Base-by-base conservation (phyloP, 2,329 filamentous ascomycete genomes). In the Sporothrix brunneoviolacea region DNA sequence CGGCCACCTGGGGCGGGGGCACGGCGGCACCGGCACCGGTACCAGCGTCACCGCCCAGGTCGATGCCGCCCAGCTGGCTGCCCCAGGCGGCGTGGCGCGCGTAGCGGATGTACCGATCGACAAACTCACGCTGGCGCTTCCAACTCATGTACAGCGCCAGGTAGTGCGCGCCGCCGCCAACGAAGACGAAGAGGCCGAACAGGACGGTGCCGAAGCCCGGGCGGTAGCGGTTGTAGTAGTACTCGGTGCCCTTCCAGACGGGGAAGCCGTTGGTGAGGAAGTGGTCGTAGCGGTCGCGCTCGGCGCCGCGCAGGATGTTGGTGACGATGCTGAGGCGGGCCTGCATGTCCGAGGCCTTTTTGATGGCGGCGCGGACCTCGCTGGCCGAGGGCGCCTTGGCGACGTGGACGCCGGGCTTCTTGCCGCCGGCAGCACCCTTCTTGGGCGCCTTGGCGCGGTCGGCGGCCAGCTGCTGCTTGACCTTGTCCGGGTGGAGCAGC, bases 151-250 rank as follows among this genome's bases (percentile, higher is more conserved):
- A 83, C 52, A 97, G 75, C 15, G 86, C 84, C 44, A 88, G 73
- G 70, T 96, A 98, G 71, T 98, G 93, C 33, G 87, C 84, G 27
- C 75, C 87, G 56, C 93, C 93, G 51, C 91, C 91, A 46, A 86
- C 80, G 47, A 88, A 80, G 55, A 95, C 66, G 68, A 97, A 89
- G 36, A 95, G 71, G 42, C 91, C 91, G 22, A 84, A 54, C 46
- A 97, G 68, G 40, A 95, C 93, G 13, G 87, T 87, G 53, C 88
- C 89, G 39, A 97, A 74, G 8, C 93, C 93, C 2, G 93, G 93
- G 18, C 93, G 82, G 77, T 91, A 96, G 52, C 93, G 84, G 61
- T 83, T 83, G 74, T 98, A 98, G 77, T 97, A 98, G 78, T 98
- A 98, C 55, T 93, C 91, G 39, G 91, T 96, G 52, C 93, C 93